A percentile compares a stretch with the other conserved stretches of the same genome.
Evolutionary conservation across 805 yeast genomes (phyloP).

Genomic region (Wickerhamiella sorbophila): DNA sequence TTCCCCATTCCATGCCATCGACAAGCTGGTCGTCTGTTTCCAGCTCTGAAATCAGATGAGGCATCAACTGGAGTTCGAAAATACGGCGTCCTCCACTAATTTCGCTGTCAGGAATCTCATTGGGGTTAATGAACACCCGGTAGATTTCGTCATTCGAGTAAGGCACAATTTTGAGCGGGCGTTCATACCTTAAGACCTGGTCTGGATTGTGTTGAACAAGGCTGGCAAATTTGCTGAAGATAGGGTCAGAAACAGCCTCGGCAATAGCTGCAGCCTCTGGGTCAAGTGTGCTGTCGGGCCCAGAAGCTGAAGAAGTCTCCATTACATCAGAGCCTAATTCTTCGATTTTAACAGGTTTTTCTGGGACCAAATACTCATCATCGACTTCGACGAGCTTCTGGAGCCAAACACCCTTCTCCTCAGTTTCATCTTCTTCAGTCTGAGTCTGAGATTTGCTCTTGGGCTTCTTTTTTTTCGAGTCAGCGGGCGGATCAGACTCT

Average conservation of each 20-base stretch:
- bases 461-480: slow-evolving; percentile 4
- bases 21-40: slow-evolving; percentile 38
- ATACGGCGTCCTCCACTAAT: slow-evolving; percentile 37
- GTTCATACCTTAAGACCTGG: slow-evolving; percentile 75
- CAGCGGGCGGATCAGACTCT: not conserved
- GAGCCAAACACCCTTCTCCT: slow-evolving; percentile 37
- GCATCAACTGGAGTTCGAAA: slow-evolving; percentile 89
- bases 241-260: slow-evolving; percentile 41
- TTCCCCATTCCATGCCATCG: slow-evolving; percentile 96
- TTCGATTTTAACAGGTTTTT: slow-evolving; percentile 35
- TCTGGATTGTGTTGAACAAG: slow-evolving; percentile 67
- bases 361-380: slow-evolving; percentile 44
- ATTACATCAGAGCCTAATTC: slow-evolving; percentile 7
- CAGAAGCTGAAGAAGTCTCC: slow-evolving; percentile 29
- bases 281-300: slow-evolving; percentile 12
- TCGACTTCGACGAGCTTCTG: slow-evolving; percentile 63
- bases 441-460: slow-evolving; percentile 3
- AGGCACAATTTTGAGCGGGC: slow-evolving; percentile 63
- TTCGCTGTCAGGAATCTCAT: slow-evolving; percentile 45
- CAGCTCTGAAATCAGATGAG: slow-evolving; percentile 72
- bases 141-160: slow-evolving; percentile 51
- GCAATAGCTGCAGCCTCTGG: slow-evolving; percentile 12
- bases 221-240: slow-evolving; percentile 65
- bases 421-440: slow-evolving; percentile 4
- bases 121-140: slow-evolving; percentile 29